Conservation (phyloP, 2,329 filamentous ascomycete genomes). For the Aspergillus piperis region DNA sequence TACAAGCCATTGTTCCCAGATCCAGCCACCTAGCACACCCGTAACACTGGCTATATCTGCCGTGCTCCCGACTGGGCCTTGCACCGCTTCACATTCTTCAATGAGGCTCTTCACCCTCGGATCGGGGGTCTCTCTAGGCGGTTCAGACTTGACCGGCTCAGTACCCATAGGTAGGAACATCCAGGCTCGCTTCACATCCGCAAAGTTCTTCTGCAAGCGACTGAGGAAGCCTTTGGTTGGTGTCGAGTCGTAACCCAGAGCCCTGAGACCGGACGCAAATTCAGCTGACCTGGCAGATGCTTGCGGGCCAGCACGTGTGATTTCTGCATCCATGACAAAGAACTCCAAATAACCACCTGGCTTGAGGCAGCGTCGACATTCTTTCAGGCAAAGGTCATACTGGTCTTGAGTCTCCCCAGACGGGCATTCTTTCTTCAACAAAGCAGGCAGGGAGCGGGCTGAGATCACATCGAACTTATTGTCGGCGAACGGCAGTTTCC, state of each 20-base stretch:
- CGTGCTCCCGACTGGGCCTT: constrained; percentile 64
- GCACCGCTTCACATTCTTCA: constrained; percentile 60
- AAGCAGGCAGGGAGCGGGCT: constrained; percentile 79
- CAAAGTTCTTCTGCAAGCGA: constrained; percentile 73
- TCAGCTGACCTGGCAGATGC: constrained; percentile 84
- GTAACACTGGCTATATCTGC: constrained; percentile 72
- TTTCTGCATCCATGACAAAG: constrained; percentile 82
- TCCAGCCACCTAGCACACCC: constrained; percentile 81
- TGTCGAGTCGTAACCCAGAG: constrained; percentile 82
- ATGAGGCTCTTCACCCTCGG: constrained; percentile 39
- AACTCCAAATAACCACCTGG: constrained; percentile 93
- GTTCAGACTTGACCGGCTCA: constrained; percentile 49
- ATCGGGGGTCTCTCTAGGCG: constrained; percentile 43
- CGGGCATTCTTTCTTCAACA: constrained; percentile 70
- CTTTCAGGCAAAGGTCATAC: constrained; percentile 79
- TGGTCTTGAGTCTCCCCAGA: constrained; percentile 73
- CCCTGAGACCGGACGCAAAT: constrained; percentile 87
- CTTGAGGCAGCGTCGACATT: constrained; percentile 89
- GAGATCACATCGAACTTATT: constrained; percentile 90
- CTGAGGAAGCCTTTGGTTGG: constrained; percentile 80
- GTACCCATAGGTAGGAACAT: constrained; percentile 80
- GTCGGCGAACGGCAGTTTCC: constrained; percentile 79
- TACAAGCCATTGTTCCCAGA: constrained; percentile 95
- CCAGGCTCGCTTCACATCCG: constrained; percentile 81
- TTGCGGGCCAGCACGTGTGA: constrained; percentile 78